Percentiles rank a stretch among this genome's conserved stretches.
Conservation (phyloP, 2,329 filamentous ascomycete genomes). For the Trichophyton equinum region DNA sequence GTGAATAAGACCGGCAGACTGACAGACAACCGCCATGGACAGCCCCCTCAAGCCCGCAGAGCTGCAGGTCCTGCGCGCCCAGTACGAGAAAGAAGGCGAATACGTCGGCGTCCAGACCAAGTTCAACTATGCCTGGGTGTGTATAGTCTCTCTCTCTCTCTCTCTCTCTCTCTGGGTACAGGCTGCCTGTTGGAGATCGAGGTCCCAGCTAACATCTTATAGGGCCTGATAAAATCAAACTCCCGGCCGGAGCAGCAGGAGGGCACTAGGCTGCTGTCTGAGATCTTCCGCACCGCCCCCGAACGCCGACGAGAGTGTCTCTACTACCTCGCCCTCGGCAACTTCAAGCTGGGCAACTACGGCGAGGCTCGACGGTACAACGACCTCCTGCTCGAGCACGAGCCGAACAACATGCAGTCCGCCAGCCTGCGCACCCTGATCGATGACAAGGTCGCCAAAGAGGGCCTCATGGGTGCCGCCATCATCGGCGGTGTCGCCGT, state of each 20-base stretch:
- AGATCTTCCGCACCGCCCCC: constrained; percentile 88
- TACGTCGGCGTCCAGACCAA: constrained; percentile 97
- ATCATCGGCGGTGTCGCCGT: constrained; percentile 89
- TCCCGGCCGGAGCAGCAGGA: constrained; percentile 78
- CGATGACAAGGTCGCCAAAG: constrained; percentile 90
- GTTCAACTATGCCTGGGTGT: constrained; percentile 98
- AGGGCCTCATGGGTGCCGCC: constrained; percentile 85
- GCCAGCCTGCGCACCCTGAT: constrained; percentile 75
- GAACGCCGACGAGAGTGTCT: constrained; percentile 94
- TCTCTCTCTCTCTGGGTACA: not conserved
- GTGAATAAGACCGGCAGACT: not conserved
- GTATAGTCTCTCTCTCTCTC: constrained; percentile 14
- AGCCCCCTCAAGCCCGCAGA: constrained; percentile 85
- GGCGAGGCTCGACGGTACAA: constrained; percentile 91
- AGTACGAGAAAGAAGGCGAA: constrained; percentile 95
- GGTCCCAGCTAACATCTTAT: not conserved
- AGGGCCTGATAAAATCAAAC: constrained; percentile 93
- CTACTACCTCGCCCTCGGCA: constrained; percentile 92
- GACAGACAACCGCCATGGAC: constrained; percentile 8
- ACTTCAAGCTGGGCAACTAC: constrained; percentile 98
- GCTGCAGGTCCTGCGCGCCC: constrained; percentile 78
- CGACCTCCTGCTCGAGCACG: constrained; percentile 77
- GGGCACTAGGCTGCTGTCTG: constrained; percentile 81
- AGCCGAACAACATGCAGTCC: constrained; percentile 84
- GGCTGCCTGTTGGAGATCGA: too few relatives aligned